These are phyloP conservation scores for Diaporthe humulicola DNA, from an alignment of 2,329 filamentous ascomycete species.

Conservation along the genomic window DNA sequence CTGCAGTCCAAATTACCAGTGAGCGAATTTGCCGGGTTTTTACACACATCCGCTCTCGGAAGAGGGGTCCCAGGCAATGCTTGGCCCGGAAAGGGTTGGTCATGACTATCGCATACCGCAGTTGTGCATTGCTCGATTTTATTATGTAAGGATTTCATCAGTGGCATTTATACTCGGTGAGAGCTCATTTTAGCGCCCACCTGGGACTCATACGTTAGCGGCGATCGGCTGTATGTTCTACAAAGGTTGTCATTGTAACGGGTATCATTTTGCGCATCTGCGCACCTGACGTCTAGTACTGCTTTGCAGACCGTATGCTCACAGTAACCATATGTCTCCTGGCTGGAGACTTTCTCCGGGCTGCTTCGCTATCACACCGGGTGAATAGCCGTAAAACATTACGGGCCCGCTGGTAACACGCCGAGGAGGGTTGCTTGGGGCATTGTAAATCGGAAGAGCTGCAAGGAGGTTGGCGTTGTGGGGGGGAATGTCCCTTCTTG, in stretches of 20 bases:
- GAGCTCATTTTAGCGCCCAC: background rate
- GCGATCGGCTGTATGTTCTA: background rate
- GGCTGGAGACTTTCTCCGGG: background rate
- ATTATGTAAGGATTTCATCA: constrained; percentile 24
- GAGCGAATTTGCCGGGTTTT: constrained; percentile 13
- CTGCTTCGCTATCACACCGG: background rate
- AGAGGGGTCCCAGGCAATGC: constrained; percentile 22
- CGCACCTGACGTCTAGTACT: background rate
- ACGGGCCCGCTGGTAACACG: background rate
- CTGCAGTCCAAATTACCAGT: background rate
- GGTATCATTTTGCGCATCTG: background rate
- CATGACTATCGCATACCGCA: background rate
- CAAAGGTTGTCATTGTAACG: background rate
- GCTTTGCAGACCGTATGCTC: background rate
- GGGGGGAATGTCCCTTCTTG: no score
- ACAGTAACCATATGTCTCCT: background rate
- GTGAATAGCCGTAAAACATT: background rate
- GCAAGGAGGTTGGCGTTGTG: background rate
- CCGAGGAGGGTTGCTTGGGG: background rate
- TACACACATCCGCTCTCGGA: constrained; percentile 12
- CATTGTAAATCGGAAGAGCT: background rate
- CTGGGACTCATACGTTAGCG: background rate
- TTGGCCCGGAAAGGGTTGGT: constrained; percentile 16
- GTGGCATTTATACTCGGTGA: constrained; percentile 5
- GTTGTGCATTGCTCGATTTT: background rate